Base-by-base conservation (phyloP, 805 yeast genomes). In the Yamadazyma akitaensis region DNA sequence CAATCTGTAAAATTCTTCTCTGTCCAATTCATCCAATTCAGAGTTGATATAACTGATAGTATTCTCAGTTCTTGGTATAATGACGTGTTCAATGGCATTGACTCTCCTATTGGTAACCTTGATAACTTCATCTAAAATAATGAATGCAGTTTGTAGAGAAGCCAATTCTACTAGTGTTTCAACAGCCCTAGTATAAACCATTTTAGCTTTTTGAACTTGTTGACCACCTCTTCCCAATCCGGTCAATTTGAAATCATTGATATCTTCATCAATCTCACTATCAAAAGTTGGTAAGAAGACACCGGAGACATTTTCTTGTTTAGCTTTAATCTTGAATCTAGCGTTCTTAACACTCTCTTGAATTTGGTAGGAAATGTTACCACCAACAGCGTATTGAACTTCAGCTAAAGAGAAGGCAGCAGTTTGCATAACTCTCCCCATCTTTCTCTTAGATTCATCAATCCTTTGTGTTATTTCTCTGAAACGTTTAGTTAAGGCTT, bases 151-250 rank as follows among this genome's bases (percentile, higher is more conserved):
- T 66, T 92, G 99, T 60, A 94, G 74, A 11, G 97, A 89, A 0
- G 99, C 99, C 56, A 92, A 77, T 63, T 90, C 97, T 28, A 92
- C 97, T 53, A 92, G 77, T 0, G 97, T 90, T 68, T 94, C 98
- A n/a, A 94, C 97, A 12, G 97, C 96, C 60, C 84, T 88, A 32
- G 97, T 84, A 67, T 94, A 94, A 19, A 94, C 96, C 54, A 80
- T 80, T 68, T 91, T 90, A 47, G 98, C 97, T 67, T 85, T 85
- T 67, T 88, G 96, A 45, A 92, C 96, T 65, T 92, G 98, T 69
- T 92, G 98, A 53, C 99, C 98, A 69, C 99, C 99, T 66, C 97
- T 80, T 43, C 99, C 99, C 55, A 92, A 76, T 57, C 99, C 99
- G 5, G 98, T 92, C 81, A 92, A 75, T 66, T 88, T 88, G 76